Percentiles rank a stretch among this genome's conserved stretches.
These are phyloP conservation scores for Metschnikowia cerradonensis DNA, from an alignment of 805 yeast genomes.

Conservation along the genomic window DNA sequence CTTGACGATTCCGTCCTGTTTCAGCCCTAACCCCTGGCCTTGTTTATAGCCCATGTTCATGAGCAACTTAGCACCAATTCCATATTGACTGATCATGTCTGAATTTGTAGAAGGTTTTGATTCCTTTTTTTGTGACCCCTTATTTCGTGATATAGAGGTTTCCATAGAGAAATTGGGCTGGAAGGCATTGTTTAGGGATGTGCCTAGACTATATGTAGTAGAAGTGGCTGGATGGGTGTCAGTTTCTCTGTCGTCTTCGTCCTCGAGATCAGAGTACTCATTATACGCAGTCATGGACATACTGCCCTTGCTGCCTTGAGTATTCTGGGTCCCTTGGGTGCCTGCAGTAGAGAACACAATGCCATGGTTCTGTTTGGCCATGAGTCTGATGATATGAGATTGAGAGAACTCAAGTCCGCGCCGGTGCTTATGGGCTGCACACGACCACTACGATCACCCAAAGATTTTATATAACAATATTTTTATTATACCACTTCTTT, in stretches of 20 bases:
- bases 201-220: not conserved
- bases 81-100: conserved; percentile 43
- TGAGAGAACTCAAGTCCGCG: not conserved
- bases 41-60: conserved; percentile 81
- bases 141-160: not conserved
- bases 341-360: conserved; percentile 1
- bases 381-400: not conserved
- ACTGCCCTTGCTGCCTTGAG: not conserved
- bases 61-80: conserved; percentile 79
- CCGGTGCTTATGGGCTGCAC: not conserved
- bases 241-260: conserved; percentile 5
- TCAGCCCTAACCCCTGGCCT: conserved; percentile 81
- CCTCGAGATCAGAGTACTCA: conserved; percentile 15
- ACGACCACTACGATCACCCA: not conserved
- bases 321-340: not conserved
- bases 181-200: not conserved
- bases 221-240: not conserved
- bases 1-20: conserved; percentile 67
- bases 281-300: conserved; percentile 6
- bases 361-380: conserved; percentile 1
- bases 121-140: no score
- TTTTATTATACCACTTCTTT: no score
- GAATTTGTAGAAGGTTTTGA: no score
- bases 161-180: not conserved
- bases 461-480: no score